Conservation (phyloP, 164 flowering plant species). For the Dillenia turbinata region DNA sequence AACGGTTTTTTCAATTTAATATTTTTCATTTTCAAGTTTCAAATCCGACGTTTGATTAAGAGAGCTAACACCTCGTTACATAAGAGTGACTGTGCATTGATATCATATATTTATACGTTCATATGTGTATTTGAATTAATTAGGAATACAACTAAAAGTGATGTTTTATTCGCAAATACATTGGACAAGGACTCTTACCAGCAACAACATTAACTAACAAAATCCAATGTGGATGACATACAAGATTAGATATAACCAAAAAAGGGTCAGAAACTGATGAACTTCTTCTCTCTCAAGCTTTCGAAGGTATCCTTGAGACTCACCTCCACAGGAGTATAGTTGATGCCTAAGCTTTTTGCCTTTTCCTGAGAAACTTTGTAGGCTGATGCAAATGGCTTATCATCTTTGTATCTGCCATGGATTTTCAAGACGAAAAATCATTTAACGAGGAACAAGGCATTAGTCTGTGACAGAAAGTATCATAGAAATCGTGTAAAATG, state of each 20-base stretch:
- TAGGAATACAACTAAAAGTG: no score
- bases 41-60: no score
- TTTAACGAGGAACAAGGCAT: neutral
- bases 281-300: constrained; percentile 33
- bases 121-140: no score
- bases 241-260: neutral
- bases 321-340: constrained; percentile 28
- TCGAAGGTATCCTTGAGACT: constrained; percentile 39
- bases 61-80: no score
- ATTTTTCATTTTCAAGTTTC: no score
- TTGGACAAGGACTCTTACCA: no score
- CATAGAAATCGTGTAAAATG: no score
- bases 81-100: no score
- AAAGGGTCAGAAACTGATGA: constrained; percentile 5
- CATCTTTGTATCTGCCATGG: constrained; percentile 13
- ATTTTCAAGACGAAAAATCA: neutral
- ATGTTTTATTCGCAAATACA: no score
- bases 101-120: no score
- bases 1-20: no score
- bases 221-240: neutral
- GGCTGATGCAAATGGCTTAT: constrained; percentile 8
- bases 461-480: neutral
- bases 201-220: no score
- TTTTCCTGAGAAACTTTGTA: constrained; percentile 29
- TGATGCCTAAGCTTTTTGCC: constrained; percentile 33